phyloP scores from a whole-genome alignment of 768 basidiomycete genomes.

The Boletus rubescentipes region DNA sequence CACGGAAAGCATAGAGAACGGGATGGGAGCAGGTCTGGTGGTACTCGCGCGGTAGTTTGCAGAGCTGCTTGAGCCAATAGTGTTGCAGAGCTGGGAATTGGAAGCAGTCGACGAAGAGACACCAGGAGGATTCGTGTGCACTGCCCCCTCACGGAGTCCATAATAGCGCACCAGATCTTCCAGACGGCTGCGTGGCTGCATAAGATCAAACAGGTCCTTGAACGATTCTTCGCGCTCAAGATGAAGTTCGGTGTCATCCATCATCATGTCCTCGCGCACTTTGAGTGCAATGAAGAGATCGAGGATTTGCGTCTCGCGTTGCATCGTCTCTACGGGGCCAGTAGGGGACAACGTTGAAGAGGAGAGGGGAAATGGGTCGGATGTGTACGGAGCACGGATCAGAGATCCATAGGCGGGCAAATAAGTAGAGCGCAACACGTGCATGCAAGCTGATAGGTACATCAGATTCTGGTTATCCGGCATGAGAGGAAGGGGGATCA shows the following conservation, averaged over 20 bases:
- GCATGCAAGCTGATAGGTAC: constrained; percentile 62
- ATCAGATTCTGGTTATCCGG: background rate
- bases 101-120: constrained; percentile 3
- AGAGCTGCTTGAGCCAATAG: constrained; percentile 5
- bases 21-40: constrained; percentile 18
- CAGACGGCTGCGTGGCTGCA: constrained; percentile 69
- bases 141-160: constrained; percentile 40
- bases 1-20: constrained; percentile 39
- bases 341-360: constrained; percentile 25
- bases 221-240: constrained; percentile 74
- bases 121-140: constrained; percentile 15
- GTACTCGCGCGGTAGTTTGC: background rate
- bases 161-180: constrained; percentile 65
- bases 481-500: constrained; percentile 14
- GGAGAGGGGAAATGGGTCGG: constrained; percentile 71
- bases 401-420: constrained; percentile 62
- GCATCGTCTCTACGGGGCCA: constrained; percentile 44
- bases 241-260: constrained; percentile 72
- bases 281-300: constrained; percentile 81
- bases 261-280: constrained; percentile 75
- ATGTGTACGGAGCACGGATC: constrained; percentile 67
- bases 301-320: constrained; percentile 73
- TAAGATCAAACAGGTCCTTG: constrained; percentile 75
- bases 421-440: constrained; percentile 75
- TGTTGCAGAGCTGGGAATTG: background rate